Base-by-base conservation (phyloP, 177 flowering plant genomes). In the Vitis hybrid region DNA sequence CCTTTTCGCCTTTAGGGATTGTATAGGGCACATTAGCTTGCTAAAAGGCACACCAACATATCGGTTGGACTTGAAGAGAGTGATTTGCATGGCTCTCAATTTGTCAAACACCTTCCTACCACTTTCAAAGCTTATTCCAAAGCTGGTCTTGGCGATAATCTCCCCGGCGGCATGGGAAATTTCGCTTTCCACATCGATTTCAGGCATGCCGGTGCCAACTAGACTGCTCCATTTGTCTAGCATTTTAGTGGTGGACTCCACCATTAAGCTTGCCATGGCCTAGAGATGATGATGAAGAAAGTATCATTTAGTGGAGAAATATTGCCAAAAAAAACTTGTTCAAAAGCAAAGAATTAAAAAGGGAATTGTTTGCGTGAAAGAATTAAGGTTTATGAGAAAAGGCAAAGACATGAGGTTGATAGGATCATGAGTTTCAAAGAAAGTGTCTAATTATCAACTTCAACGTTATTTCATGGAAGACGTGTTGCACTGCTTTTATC, bases 131-230 rank as follows among this genome's bases (percentile, higher is more conserved):
- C 78, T 65, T 7, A 85, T 74, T 18, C 99, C 97, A 53, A 91
- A 93, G 83, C 85, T 90, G 10, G 89, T 82, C 71, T 74, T 88
- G 10, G 93, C 98, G 7, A 93, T 93, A 68, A 91, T 88, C 65
- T 90, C 90, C 0, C 92, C 96, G 0, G 98, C 87, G 0, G 83
- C 80, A 33, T 66, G 60, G 7, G 72, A 76, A 56, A 90, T 78
- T 12, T 85, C 88, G 0, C 74, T 75, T 77, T 90, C 98, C 0
- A 88, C 85, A 52, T 95, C 89, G 8, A 95, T 87, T 55, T 86
- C 93, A 2, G 75, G 71, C 14, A 72, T 55, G 29, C 84, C 87
- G 7, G 90, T 80, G n/a, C 52, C 70, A 2, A 88, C 71, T 5
- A 74, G 79, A 14, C 22, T 51, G 1, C 72, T 51, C 99, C 98